Percentiles rank a stretch among this genome's conserved stretches.
Evolutionary conservation across 2,329 filamentous ascomycete species (phyloP).

Genomic region (Didymella exigua): DNA sequence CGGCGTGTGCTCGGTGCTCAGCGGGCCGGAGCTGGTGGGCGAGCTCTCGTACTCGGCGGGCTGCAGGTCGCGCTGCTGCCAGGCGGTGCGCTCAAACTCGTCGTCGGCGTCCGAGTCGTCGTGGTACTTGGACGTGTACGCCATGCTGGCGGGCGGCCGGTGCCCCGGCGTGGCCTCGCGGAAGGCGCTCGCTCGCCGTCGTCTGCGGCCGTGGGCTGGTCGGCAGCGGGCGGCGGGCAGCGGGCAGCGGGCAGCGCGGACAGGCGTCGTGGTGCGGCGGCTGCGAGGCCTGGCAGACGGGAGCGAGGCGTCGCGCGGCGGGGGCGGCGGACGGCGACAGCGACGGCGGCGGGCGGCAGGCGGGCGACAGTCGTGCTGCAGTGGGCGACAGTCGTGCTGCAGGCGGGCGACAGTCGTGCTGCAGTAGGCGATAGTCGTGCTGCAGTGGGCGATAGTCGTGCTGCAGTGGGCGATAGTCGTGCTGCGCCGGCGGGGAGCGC

Average conservation of each 20-base stretch:
- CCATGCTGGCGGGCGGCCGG: conserved; percentile 29
- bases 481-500: no score
- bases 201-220: background rate
- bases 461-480: no score
- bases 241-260: conserved; percentile 1
- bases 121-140: conserved; percentile 63
- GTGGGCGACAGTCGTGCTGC: background rate
- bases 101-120: conserved; percentile 77
- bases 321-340: background rate
- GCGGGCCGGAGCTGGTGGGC: conserved; percentile 73
- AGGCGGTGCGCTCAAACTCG: conserved; percentile 77
- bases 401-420: background rate
- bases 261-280: background rate
- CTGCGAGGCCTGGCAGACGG: conserved; percentile 6
- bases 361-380: background rate
- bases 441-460: no score
- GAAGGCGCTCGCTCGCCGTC: background rate
- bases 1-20: conserved; percentile 75
- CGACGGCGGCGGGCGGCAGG: background rate
- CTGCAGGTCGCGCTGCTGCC: conserved; percentile 63
- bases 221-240: background rate
- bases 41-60: conserved; percentile 70
- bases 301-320: conserved; percentile 5
- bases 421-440: background rate
- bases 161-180: background rate